phyloP scores from a whole-genome alignment of 495 filamentous ascomycete species.

The Aspergillus funiculosus region DNA sequence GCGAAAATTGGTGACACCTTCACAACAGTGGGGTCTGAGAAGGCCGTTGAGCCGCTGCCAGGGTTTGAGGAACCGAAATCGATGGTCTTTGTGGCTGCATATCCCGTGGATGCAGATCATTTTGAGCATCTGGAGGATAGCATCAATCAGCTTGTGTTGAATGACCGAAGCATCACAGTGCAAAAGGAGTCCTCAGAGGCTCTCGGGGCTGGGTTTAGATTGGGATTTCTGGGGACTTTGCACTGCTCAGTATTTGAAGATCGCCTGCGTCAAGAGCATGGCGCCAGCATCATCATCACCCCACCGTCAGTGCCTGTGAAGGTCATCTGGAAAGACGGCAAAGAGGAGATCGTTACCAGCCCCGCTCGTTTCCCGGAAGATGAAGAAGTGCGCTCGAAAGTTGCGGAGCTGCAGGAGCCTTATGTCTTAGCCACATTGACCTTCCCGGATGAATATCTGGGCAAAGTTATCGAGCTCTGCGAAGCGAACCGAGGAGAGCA shows the following conservation, averaged over 20 bases:
- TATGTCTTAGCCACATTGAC: conserved; percentile 84
- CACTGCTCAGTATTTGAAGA: conserved; percentile 99
- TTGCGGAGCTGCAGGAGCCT: conserved; percentile 72
- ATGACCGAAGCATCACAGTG: conserved; percentile 89
- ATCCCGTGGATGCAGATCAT: conserved; percentile 82
- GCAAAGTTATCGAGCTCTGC: conserved; percentile 91
- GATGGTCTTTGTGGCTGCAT: conserved; percentile 98
- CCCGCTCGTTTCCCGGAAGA: conserved; percentile 79
- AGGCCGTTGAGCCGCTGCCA: conserved; percentile 69
- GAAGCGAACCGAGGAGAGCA: conserved; percentile 85
- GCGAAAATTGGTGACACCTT: conserved; percentile 95
- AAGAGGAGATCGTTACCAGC: conserved; percentile 69
- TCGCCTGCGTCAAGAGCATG: conserved; percentile 90
- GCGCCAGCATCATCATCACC: conserved; percentile 92
- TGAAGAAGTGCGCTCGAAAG: conserved; percentile 52
- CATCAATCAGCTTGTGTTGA: conserved; percentile 87
- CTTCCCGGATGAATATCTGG: conserved; percentile 87
- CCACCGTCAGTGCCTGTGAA: conserved; percentile 92
- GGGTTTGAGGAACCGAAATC: conserved; percentile 97
- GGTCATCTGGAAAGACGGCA: conserved; percentile 68
- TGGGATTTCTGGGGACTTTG: conserved; percentile 92
- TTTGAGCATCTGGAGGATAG: conserved; percentile 87
- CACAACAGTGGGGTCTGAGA: conserved; percentile 75
- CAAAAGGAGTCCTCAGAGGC: conserved; percentile 93
- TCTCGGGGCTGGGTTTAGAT: conserved; percentile 84